phyloP scores from a whole-genome alignment of 1,284 basidiomycete genomes.

The Ustilago crameri region DNA sequence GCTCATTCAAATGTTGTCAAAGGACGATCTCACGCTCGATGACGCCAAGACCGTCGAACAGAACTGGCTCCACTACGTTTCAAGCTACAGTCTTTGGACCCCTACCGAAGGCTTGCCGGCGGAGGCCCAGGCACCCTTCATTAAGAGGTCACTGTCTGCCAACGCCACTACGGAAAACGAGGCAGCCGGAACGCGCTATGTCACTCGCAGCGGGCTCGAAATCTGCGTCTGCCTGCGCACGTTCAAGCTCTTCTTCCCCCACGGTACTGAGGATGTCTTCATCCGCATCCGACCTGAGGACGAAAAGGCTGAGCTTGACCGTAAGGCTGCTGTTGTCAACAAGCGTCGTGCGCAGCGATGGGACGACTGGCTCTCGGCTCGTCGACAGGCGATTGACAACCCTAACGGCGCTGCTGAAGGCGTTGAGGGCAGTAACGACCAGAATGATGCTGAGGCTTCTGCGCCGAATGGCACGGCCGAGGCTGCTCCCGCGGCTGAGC shows the following conservation, averaged over 20 bases:
- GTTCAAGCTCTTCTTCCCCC: slow-evolving; percentile 70
- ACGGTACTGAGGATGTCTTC: slow-evolving; percentile 69
- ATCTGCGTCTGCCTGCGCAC: slow-evolving; percentile 69
- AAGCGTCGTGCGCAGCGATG: slow-evolving; percentile 41
- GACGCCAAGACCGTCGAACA: slow-evolving; percentile 84
- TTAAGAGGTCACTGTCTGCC: slow-evolving; percentile 50
- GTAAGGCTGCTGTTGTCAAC: slow-evolving; percentile 26
- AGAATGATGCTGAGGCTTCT: slow-evolving; percentile 3
- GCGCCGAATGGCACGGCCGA: slow-evolving; percentile 21
- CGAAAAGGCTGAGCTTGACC: slow-evolving; percentile 30
- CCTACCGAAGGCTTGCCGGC: slow-evolving; percentile 64
- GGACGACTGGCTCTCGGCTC: slow-evolving; percentile 52
- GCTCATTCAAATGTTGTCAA: slow-evolving; percentile 86
- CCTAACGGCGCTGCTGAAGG: slow-evolving; percentile 15
- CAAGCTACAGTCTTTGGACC: slow-evolving; percentile 76
- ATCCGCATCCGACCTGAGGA: slow-evolving; percentile 50
- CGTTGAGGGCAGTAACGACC: slow-evolving; percentile 4
- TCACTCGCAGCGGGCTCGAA: slow-evolving; percentile 73
- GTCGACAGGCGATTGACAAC: slow-evolving; percentile 51
- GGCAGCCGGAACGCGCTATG: slow-evolving; percentile 43
- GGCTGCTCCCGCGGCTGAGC: slow-evolving; percentile 12
- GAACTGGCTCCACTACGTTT: slow-evolving; percentile 89
- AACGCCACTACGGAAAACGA: slow-evolving; percentile 44
- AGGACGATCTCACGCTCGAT: slow-evolving; percentile 87
- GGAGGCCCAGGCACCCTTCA: slow-evolving; percentile 62